Base-by-base conservation (phyloP, 495 filamentous ascomycete species). In the Penicillium tannophilum region DNA sequence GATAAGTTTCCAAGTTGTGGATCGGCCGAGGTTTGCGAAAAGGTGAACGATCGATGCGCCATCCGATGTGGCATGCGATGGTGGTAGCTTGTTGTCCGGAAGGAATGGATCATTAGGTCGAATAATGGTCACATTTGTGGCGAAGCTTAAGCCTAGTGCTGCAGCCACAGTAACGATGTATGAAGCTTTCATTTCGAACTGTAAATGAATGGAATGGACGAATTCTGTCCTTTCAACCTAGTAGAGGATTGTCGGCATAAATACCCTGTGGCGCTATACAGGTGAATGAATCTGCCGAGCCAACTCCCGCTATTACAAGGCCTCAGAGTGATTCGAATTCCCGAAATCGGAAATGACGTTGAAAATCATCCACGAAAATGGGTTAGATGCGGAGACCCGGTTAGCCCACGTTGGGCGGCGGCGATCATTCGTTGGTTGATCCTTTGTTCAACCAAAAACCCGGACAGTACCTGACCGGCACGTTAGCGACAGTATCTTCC, bases 1-100 rank as follows among this genome's bases (percentile, higher is more conserved):
- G 9, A 77, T 59, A 10, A 76, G 55, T 4, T 57, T 65, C 72
- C 70, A 76, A 20, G 23, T 43, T 0, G 72, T 72, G 8, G 66
- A 65, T 17, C 68, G 68, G 49, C 55, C 57, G 7, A 77, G 62
- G 7, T 55, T 58, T 6, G 56, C 20, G 30, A 76, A 72, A 20
- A 65, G 62, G 24, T 63, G 31, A 8, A 75, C 66, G 31, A 76
- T 77, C 12, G 58, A 51, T n/a, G 57, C 68, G 39, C 62, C 58
- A 11, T 71, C 60, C 2, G 65, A 68, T 0, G 65, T 53, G 20
- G 67, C 48, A 28, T 66, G 65, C 11, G 73, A 69, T 26, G 60
- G 42, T 4, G 72, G 72, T 6, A 69, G 69, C 30, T 17, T 44
- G 42, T 63, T 46, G 14, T 52, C 52, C 4, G 49, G 48, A 4